Conservation (phyloP, 2,329 filamentous ascomycete genomes). For the Rhynchosporium agropyri region DNA sequence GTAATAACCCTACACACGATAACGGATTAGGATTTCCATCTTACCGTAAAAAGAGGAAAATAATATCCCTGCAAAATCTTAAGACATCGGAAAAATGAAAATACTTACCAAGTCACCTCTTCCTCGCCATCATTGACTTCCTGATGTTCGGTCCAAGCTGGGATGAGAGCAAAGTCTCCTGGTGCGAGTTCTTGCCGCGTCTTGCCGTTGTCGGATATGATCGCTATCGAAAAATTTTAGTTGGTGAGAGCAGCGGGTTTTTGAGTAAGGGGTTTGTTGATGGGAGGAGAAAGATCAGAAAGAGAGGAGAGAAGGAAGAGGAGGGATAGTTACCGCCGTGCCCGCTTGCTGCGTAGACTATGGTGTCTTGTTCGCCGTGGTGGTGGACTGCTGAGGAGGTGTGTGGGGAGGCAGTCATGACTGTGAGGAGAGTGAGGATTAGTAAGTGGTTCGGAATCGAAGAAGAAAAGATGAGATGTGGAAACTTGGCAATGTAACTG, state of each 20-base stretch:
- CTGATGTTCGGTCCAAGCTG: constrained; percentile 71
- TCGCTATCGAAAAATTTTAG: constrained; percentile 34
- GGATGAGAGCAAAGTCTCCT: constrained; percentile 72
- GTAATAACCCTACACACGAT: constrained; percentile 59
- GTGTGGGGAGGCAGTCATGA: constrained; percentile 65
- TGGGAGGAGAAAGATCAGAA: too few species aligned
- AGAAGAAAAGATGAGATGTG: background rate
- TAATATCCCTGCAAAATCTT: too few species aligned
- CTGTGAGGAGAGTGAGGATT: constrained; percentile 40
- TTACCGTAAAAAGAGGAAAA: too few species aligned
- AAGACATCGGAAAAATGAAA: too few species aligned
- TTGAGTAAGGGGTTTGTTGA: too few species aligned
- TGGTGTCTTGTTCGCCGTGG: constrained; percentile 55
- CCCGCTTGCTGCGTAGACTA: constrained; percentile 67
- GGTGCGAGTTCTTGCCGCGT: constrained; percentile 58
- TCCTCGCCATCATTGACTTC: constrained; percentile 66
- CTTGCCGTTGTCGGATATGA: constrained; percentile 59
- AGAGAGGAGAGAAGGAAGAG: too few species aligned
- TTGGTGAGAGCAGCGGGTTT: too few species aligned
- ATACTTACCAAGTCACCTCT: constrained; percentile 50
- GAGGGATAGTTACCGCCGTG: constrained; percentile 46
- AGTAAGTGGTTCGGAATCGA: background rate
- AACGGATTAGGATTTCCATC: too few species aligned
- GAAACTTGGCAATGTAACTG: too few species aligned
- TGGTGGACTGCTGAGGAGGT: constrained; percentile 59